Conservation (phyloP, 306 rosid genomes). For the Castanopsis chinensis region DNA sequence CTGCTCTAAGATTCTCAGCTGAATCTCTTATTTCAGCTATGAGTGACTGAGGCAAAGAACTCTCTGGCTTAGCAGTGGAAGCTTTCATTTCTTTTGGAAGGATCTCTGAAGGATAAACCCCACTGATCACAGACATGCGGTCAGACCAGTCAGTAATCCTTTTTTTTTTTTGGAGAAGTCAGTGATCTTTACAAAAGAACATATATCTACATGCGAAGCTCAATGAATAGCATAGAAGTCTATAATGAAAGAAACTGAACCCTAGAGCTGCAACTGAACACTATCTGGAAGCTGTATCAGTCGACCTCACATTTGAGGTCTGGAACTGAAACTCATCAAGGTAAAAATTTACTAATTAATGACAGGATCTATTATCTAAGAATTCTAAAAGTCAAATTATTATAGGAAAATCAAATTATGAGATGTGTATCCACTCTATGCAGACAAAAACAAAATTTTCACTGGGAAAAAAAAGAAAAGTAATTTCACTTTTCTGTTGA, state of each 20-base stretch:
- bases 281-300: not conserved
- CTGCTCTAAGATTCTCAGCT: constrained; percentile 40
- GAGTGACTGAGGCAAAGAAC: constrained; percentile 35
- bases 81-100: constrained; percentile 55
- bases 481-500: not conserved
- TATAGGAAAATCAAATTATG: not conserved
- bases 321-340: not conserved
- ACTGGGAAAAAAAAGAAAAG: not conserved
- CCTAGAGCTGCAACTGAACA: not conserved
- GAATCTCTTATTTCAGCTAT: constrained; percentile 45
- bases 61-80: constrained; percentile 20
- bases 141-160: constrained; percentile 24
- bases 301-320: not conserved
- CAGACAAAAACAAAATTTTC: not conserved
- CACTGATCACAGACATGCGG: constrained; percentile 53
- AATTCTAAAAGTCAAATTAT: not conserved
- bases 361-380: not conserved
- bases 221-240: constrained; percentile 8
- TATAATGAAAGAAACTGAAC: not conserved
- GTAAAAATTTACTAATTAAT: not conserved
- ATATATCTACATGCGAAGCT: constrained; percentile 8
- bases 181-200: not conserved
- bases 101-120: constrained; percentile 67
- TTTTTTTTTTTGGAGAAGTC: not conserved
- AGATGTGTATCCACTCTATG: not conserved